Conservation (phyloP, 2,329 filamentous ascomycete genomes). For the Didymella sp. region DNA sequence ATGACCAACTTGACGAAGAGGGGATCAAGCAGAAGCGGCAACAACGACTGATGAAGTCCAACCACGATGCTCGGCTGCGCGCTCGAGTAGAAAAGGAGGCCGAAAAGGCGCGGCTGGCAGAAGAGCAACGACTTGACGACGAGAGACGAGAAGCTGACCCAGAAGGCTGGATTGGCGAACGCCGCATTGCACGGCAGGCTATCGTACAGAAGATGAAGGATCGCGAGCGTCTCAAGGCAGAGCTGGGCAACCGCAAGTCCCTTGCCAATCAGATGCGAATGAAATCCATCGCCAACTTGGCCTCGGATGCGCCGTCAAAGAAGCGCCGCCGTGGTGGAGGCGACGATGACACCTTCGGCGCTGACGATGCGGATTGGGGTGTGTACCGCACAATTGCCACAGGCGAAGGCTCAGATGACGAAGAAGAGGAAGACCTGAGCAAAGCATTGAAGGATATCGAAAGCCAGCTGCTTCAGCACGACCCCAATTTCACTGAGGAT, state of each 20-base stretch:
- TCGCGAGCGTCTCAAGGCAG: slow-evolving; percentile 88
- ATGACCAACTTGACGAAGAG: slow-evolving; percentile 92
- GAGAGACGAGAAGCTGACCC: slow-evolving; percentile 85
- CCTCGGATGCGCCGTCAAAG: slow-evolving; percentile 82
- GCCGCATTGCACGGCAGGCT: slow-evolving; percentile 72
- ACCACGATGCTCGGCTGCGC: slow-evolving; percentile 89
- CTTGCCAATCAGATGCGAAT: slow-evolving; percentile 96
- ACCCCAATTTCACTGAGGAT: slow-evolving; percentile 88
- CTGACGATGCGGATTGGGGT: slow-evolving; percentile 97
- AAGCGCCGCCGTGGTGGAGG: slow-evolving; percentile 84
- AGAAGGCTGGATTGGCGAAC: slow-evolving; percentile 85
- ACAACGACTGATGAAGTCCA: slow-evolving; percentile 91
- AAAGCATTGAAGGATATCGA: slow-evolving; percentile 78
- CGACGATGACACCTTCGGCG: slow-evolving; percentile 95
- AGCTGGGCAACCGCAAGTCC: slow-evolving; percentile 95
- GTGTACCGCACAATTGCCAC: slow-evolving; percentile 93
- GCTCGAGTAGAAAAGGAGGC: slow-evolving; percentile 95
- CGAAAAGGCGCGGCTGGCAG: slow-evolving; percentile 82
- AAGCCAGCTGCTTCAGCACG: slow-evolving; percentile 82
- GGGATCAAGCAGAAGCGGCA: slow-evolving; percentile 90
- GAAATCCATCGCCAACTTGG: slow-evolving; percentile 96
- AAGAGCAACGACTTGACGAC: slow-evolving; percentile 82
- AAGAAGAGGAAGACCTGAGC: slow-evolving; percentile 87
- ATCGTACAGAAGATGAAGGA: slow-evolving; percentile 88
- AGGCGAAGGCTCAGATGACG: slow-evolving; percentile 80